Base-by-base conservation (phyloP, 768 basidiomycete genomes). In the Pisolithus marmoratus region DNA sequence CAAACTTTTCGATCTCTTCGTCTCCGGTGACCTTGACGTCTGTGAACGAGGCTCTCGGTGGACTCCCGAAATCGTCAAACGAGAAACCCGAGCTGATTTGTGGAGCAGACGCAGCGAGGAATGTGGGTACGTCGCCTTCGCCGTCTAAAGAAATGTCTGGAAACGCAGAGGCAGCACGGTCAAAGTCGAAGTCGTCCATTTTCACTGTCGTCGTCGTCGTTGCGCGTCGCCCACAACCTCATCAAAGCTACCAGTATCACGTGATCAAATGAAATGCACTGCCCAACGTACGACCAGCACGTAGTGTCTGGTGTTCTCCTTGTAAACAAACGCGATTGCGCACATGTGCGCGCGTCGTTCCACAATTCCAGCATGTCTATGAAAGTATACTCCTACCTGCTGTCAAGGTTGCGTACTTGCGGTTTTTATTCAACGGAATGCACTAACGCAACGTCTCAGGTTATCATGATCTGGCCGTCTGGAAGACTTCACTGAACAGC, bases 291-390 rank as follows among this genome's bases (percentile, higher is more conserved):
- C n/a, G n/a, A n/a, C n/a, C n/a, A n/a, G n/a, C n/a, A n/a, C n/a
- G n/a, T n/a, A n/a, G n/a, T n/a, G n/a, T n/a, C n/a, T n/a, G n/a
- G n/a, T n/a, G n/a, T n/a, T n/a, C n/a, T n/a, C n/a, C n/a, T n/a
- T n/a, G n/a, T n/a, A n/a, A n/a, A n/a, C n/a, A n/a, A n/a, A n/a
- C n/a, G n/a, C n/a, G n/a, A n/a, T n/a, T n/a, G 63, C 95, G 98
- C 66, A 98, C 98, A 55, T 98, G 96, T 67, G 96, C 98, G 70
- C 84, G 96, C 26, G 95, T 98, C 14, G 87, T 98, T 38, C 96
- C 96, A 4, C 96, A 99, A 62, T 95, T 98, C 70, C 96, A 99
- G 68, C 96, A 99, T 63, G 88, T 83, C 26, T 98, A 99, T 59
- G 94, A 90, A 14, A 87, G 89, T 52, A 96, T 99, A 5, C 94